Evolutionary conservation across 2,329 filamentous ascomycete species (phyloP).

Genomic region (Rhinocladiella similis): DNA sequence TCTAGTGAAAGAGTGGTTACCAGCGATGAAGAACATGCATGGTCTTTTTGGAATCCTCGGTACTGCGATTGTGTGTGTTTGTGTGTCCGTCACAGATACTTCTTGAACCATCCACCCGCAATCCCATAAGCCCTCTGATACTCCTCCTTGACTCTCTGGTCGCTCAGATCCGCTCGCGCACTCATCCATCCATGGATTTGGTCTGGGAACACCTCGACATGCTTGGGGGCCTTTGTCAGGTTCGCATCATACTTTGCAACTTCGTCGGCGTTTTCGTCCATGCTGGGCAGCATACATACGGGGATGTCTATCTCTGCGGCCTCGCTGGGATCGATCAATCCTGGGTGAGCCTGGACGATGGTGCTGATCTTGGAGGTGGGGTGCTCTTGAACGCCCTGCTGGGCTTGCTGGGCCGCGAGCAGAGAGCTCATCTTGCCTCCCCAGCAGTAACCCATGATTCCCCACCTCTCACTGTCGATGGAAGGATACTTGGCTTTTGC

Average conservation of each 20-base stretch:
- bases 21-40: too few relatives aligned
- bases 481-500: constrained; percentile 47
- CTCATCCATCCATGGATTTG: constrained; percentile 49
- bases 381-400: too few relatives aligned
- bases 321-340: constrained; percentile 51
- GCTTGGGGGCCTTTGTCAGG: constrained; percentile 38
- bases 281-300: constrained; percentile 50
- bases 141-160: constrained; percentile 39
- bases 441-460: constrained; percentile 62
- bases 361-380: constrained; percentile 48
- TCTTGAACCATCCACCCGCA: neutral
- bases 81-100: too few relatives aligned
- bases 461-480: constrained; percentile 52
- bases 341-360: constrained; percentile 56
- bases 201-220: constrained; percentile 43
- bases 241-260: constrained; percentile 40
- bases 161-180: constrained; percentile 39
- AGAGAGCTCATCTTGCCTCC: constrained; percentile 54
- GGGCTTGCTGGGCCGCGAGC: neutral
- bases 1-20: too few relatives aligned
- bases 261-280: constrained; percentile 55
- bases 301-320: too few relatives aligned
- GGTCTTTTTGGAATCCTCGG: too few relatives aligned
- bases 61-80: too few relatives aligned
- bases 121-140: constrained; percentile 45